These are phyloP conservation scores for Magnusiomyces fungicola DNA, from an alignment of 1,139 yeast species.

Conservation along the genomic window DNA sequence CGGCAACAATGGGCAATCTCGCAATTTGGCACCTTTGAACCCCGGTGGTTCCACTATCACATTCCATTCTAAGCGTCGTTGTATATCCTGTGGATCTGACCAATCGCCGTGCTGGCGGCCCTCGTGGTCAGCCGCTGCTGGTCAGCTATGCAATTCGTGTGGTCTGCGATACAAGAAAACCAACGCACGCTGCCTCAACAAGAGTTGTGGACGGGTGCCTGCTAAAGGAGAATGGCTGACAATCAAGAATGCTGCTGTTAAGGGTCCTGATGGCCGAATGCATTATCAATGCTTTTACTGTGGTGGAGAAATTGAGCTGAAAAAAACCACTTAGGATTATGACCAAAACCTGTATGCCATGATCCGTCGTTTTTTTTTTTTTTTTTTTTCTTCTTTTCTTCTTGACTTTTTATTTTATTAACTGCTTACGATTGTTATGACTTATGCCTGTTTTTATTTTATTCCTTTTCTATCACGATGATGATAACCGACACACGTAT, in stretches of 20 bases:
- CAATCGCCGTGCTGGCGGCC: conserved; percentile 99
- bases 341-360: not conserved
- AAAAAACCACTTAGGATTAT: conserved; percentile 1
- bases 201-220: conserved; percentile 76
- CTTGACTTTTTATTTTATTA: not conserved
- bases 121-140: conserved; percentile 81
- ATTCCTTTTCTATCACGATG: too few species aligned
- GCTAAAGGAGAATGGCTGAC: conserved; percentile 93
- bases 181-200: conserved; percentile 77
- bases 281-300: conserved; percentile 61
- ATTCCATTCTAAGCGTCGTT: conserved; percentile 33
- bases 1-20: too few species aligned
- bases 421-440: not conserved
- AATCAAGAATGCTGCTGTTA: conserved; percentile 66
- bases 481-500: not conserved
- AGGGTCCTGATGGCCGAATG: conserved; percentile 37
- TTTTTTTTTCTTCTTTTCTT: conserved; percentile 3
- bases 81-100: conserved; percentile 86
- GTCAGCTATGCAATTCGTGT: conserved; percentile 93
- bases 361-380: not conserved
- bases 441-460: not conserved
- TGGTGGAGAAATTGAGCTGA: conserved; percentile 48
- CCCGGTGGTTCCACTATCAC: not conserved
- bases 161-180: conserved; percentile 93
- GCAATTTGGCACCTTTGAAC: too few species aligned